phyloP scores from a whole-genome alignment of 345 rosid species.

The Boechera retrofracta region DNA sequence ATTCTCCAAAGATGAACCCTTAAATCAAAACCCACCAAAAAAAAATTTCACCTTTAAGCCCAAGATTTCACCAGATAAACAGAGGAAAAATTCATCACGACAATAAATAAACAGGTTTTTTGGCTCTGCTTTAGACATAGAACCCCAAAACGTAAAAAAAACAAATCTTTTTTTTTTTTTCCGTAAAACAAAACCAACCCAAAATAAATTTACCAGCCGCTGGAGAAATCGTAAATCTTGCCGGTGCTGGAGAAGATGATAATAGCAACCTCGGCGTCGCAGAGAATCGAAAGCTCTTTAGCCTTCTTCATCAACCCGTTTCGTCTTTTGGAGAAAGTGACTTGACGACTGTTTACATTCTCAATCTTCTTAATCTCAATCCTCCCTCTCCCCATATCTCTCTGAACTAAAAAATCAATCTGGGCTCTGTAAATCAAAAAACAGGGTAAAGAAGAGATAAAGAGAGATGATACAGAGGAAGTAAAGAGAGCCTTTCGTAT shows the following conservation, averaged over 20 bases:
- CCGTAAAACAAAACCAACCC: neutral
- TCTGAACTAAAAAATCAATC: neutral
- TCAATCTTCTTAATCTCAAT: constrained; percentile 93
- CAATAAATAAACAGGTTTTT: neutral
- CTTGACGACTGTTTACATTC: constrained; percentile 96
- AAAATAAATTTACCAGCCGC: constrained; percentile 53
- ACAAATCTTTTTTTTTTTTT: neutral
- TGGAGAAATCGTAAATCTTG: constrained; percentile 79
- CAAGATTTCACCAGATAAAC: neutral
- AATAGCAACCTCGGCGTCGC: constrained; percentile 91
- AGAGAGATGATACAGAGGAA: constrained; percentile 19
- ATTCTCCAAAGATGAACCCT: neutral
- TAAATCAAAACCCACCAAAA: constrained; percentile 13
- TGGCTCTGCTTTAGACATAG: constrained; percentile 22
- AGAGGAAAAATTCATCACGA: neutral
- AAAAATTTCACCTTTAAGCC: neutral
- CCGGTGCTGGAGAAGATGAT: constrained; percentile 93
- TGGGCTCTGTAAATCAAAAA: constrained; percentile 12
- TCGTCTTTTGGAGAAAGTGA: constrained; percentile 92
- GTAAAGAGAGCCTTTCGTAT: neutral
- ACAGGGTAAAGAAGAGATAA: constrained; percentile 3
- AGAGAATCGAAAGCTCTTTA: constrained; percentile 79
- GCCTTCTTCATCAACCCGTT: constrained; percentile 89
- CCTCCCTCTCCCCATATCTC: constrained; percentile 83
- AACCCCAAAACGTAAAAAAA: neutral